These are phyloP conservation scores for Mortierella sp. DNA, from an alignment of 371 early-diverging fungal species.

Conservation along the genomic window DNA sequence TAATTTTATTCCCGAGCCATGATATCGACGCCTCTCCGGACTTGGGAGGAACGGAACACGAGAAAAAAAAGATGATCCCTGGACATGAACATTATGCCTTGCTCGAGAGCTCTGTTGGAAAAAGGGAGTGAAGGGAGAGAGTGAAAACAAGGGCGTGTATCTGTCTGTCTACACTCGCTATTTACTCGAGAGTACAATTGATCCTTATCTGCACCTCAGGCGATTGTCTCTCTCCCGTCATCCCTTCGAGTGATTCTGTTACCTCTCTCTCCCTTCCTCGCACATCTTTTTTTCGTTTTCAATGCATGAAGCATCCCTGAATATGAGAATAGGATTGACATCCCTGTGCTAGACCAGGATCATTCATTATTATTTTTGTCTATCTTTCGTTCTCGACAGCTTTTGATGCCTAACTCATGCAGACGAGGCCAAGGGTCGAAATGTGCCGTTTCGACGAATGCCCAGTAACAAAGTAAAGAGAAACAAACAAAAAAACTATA, in stretches of 20 bases:
- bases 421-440: too few species aligned
- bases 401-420: too few species aligned
- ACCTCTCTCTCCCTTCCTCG: background rate
- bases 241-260: background rate
- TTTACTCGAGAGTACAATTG: background rate
- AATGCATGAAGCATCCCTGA: background rate
- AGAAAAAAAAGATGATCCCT: background rate
- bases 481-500: too few species aligned
- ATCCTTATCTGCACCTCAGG: background rate
- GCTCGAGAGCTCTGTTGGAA: too few species aligned
- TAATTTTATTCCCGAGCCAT: background rate
- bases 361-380: too few species aligned
- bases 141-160: background rate
- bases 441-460: too few species aligned
- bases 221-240: background rate
- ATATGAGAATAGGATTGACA: too few species aligned
- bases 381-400: too few species aligned
- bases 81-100: background rate
- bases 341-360: too few species aligned
- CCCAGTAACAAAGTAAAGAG: too few species aligned
- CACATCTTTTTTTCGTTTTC: background rate
- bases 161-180: background rate
- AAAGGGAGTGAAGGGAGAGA: background rate
- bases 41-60: background rate
- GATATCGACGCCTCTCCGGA: background rate